Conservation (phyloP, 75 land plant genomes). For the Sequoiadendron giganteum region DNA sequence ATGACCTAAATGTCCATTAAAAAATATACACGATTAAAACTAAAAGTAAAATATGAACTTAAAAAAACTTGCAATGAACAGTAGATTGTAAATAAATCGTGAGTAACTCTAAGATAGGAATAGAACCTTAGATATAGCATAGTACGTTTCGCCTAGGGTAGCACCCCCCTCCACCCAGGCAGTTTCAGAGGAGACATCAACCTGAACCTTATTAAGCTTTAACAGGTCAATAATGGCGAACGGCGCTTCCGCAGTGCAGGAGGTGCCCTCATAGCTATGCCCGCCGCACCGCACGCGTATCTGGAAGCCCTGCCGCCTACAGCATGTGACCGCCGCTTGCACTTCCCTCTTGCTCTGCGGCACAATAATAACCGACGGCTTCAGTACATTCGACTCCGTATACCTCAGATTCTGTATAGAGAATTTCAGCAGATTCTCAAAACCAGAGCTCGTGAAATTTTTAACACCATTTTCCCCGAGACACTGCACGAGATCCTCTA, state of each 20-base stretch:
- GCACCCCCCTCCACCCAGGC: constrained; percentile 23
- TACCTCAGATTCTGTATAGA: constrained; percentile 18
- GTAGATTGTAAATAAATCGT: too few species aligned
- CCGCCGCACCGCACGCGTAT: constrained; percentile 31
- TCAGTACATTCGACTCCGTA: not conserved
- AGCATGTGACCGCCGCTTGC: constrained; percentile 14
- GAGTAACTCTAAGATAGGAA: too few species aligned
- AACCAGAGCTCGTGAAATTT: constrained; percentile 14
- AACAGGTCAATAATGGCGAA: constrained; percentile 30
- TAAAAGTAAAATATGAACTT: too few species aligned
- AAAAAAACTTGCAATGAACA: too few species aligned
- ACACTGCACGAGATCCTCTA: too few species aligned
- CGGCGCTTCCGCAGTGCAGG: constrained; percentile 9
- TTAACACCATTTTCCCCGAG: not conserved
- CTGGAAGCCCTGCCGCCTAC: constrained; percentile 4
- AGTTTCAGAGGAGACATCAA: constrained; percentile 21
- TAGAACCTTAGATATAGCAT: not conserved
- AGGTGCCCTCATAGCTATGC: constrained; percentile 44
- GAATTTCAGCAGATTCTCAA: constrained; percentile 13
- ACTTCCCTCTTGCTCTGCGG: constrained; percentile 10
- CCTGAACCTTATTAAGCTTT: constrained; percentile 11
- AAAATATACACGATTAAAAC: too few species aligned
- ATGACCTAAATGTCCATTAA: too few species aligned
- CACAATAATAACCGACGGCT: constrained; percentile 16
- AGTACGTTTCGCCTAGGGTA: constrained; percentile 20